Evolutionary conservation across 306 rosid species (phyloP), one percentile per base, ranked within the genome.

Genomic region (Hippophae gyantsensis): DNA sequence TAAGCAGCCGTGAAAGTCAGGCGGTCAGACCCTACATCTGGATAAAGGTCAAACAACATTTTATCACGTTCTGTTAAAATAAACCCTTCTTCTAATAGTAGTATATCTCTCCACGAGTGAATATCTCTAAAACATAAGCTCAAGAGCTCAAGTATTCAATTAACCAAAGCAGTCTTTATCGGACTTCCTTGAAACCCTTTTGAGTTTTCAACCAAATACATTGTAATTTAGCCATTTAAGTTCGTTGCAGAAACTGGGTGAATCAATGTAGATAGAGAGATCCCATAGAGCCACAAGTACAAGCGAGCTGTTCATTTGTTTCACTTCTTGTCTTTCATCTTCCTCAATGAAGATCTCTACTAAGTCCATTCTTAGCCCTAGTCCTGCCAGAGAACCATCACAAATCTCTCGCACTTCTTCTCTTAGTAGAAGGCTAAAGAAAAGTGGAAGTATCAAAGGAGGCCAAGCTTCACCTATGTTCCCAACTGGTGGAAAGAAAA

Each of bases 391-490:
- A 70, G 97, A 84, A 42, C 74, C 79, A 6, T 77, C 94, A 18
- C 97, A 90, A 74, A 70, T 87, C 72, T 83, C 96, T 8, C 82
- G 87, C 25, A 85, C 96, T 6, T 54, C 93, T 46, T 92, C 99
- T 27, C 72, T 92, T 27, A 92, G 93, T 66, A 80, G 93, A 58
- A 77, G 87, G 8, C 83, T 92, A 6, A 78, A 69, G 54, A 78
- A 74, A 79, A 87, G 83, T 63, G 89, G 95, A 0, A 87, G 96
- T 76, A 74, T 88, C 68, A 92, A 81, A 58, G 84, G 83, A 3
- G 96, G 92, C 5, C 96, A 85, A 41, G 96, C 99, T 46, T 92
- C 96, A 32, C 99, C 96, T 4, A 85, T 85, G 89, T 87, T 92
- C 67, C 99, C 97, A 8, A 71, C 86, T 8, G 85, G 69, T 6